Conservation (phyloP, 2,329 filamentous ascomycete species). For the Mariannaea elegans region DNA sequence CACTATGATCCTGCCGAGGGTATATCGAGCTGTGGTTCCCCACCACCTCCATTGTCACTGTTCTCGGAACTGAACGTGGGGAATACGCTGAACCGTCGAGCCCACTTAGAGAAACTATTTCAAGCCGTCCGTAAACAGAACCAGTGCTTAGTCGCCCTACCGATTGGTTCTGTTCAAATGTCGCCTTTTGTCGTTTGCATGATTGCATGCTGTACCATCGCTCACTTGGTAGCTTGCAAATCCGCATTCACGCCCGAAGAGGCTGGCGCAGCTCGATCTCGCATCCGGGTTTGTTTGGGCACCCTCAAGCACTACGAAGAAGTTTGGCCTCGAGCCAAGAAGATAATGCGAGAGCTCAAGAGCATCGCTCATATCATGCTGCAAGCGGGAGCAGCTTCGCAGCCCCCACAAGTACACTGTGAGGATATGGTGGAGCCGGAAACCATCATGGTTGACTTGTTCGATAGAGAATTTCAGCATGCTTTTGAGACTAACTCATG, state of each 20-base stretch:
- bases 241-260: not conserved
- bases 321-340: not conserved
- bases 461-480: no score
- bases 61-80: not conserved
- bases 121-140: slow-evolving; percentile 1
- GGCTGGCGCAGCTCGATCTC: not conserved
- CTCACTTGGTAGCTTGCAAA: not conserved
- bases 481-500: no score
- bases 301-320: not conserved
- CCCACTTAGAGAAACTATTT: not conserved
- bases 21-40: not conserved
- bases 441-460: no score
- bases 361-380: not conserved
- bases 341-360: not conserved
- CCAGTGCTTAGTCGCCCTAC: not conserved
- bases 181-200: not conserved
- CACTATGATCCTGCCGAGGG: not conserved
- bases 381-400: not conserved
- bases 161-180: not conserved
- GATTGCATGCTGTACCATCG: slow-evolving; percentile 1
- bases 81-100: not conserved
- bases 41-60: not conserved
- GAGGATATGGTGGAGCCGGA: no score
- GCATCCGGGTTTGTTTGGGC: not conserved
- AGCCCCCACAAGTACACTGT: not conserved